phyloP scores from a whole-genome alignment of 306 rosid genomes.

The Canavalia ensiformis region DNA sequence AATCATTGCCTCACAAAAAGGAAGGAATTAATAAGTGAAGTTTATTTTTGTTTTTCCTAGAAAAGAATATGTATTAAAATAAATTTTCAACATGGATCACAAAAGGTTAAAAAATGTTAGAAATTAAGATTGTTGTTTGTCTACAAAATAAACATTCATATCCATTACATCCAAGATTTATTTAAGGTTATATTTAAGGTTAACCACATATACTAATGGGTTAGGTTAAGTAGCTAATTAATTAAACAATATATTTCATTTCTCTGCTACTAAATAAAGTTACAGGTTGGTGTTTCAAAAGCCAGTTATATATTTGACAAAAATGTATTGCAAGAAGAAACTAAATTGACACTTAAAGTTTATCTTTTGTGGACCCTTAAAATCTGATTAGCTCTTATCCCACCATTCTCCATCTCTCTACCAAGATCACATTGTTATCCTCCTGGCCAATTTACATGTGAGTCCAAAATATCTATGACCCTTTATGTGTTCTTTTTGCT shows the following conservation, averaged over 20 bases:
- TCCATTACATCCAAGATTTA: background rate
- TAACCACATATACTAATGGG: slow-evolving; percentile 1
- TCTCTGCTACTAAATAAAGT: background rate
- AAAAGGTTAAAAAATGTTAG: no score
- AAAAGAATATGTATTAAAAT: background rate
- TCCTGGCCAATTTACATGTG: slow-evolving; percentile 32
- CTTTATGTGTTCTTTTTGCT: background rate
- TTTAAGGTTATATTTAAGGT: background rate
- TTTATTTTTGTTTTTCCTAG: no score
- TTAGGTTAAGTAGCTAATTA: background rate
- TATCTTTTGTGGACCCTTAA: background rate
- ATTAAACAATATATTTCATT: slow-evolving; percentile 5
- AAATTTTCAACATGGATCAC: slow-evolving; percentile 25
- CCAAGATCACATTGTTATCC: slow-evolving; percentile 13
- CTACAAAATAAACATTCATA: background rate
- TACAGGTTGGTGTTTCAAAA: background rate
- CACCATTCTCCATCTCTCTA: slow-evolving; percentile 13
- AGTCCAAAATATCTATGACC: slow-evolving; percentile 9
- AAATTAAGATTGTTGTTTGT: background rate
- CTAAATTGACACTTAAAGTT: slow-evolving; percentile 31
- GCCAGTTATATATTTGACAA: background rate
- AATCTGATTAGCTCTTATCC: slow-evolving; percentile 39
- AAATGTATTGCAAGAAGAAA: slow-evolving; percentile 17
- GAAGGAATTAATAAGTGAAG: no score
- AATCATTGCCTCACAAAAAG: no score